Evolutionary conservation across 805 yeast species (phyloP), one percentile per base, ranked within the genome.

Genomic region (Candida saitoana): DNA sequence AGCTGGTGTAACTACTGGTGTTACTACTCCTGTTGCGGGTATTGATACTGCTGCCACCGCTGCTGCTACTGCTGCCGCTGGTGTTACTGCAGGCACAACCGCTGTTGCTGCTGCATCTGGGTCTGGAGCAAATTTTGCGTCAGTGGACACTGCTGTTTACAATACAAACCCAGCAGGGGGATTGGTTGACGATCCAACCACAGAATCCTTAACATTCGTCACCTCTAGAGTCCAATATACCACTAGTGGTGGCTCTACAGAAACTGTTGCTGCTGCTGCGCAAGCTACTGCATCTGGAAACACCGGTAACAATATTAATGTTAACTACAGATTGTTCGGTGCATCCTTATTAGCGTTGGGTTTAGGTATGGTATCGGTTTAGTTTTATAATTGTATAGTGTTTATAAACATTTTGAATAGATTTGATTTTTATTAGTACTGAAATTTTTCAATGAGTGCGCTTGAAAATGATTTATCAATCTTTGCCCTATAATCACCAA

Each of bases 141-240:
- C 38, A 16, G 49, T 48, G 2, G 43, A 43, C 16, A 40, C 55
- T 24, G 51, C 50, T 9, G 50, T 47, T 12, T 55, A 54, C 17
- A 38, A 29, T 12, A 29, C 32, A 14, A 14, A 9, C 49, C 34
- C 60, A 40, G 45, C 47, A 6, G 48, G 56, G 24, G 41, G 47
- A 39, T 46, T 49, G 7, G 31, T 34, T 3, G 48, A 49, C 25
- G 57, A 54, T 30, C 61, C 59, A 22, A 51, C 59, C 19, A 54
- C 64, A 12, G 42, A 47, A 19, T 36, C 52, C 17, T 44, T 56
- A 35, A 38, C 62, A 2, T 62, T 63, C 42, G 50, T 68, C 33
- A 66, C 73, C 24, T 55, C 69, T 9, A 56, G 67, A 45, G 52
- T 55, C 3, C 36, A 39, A 18, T 61, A 61, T n/a, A 48, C 65